A percentile compares a stretch with the other conserved stretches of the same genome.
These are phyloP conservation scores for Trichoderma simmonsii DNA, from an alignment of 2,329 filamentous ascomycete genomes.

Conservation along the genomic window DNA sequence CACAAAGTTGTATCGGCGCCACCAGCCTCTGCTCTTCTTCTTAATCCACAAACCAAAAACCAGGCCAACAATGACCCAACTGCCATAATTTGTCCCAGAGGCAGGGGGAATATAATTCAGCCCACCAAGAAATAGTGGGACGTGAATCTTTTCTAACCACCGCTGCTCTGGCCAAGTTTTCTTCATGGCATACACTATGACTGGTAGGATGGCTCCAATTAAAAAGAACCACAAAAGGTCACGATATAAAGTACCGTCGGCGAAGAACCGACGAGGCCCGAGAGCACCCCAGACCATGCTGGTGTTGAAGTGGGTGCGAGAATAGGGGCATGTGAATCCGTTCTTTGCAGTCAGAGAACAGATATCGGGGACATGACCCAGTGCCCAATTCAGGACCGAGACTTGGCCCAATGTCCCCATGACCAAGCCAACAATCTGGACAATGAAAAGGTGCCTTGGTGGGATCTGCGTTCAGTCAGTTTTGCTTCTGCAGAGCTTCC, in stretches of 20 bases:
- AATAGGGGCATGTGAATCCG: slow-evolving; percentile 43
- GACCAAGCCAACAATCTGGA: slow-evolving; percentile 42
- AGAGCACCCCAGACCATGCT: slow-evolving; percentile 57
- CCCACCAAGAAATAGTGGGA: slow-evolving; percentile 31
- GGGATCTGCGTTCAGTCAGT: slow-evolving; percentile 34
- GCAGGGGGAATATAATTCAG: slow-evolving; percentile 35
- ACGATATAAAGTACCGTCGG: slow-evolving; percentile 47
- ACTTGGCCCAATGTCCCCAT: slow-evolving; percentile 45
- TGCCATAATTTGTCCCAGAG: slow-evolving; percentile 33
- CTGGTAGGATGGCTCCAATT: slow-evolving; percentile 46
- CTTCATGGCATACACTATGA: slow-evolving; percentile 42
- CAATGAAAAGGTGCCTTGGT: slow-evolving; percentile 42
- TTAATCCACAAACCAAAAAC: slow-evolving; percentile 29
- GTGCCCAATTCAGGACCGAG: slow-evolving; percentile 35
- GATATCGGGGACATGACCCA: slow-evolving; percentile 47
- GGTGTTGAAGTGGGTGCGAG: slow-evolving; percentile 46
- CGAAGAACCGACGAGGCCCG: slow-evolving; percentile 54
- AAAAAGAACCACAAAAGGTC: slow-evolving; percentile 53
- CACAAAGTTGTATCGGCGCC: slow-evolving; percentile 33
- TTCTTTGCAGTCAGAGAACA: slow-evolving; percentile 44
- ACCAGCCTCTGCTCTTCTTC: slow-evolving; percentile 28
- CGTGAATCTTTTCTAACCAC: slow-evolving; percentile 31
- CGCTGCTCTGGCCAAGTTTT: slow-evolving; percentile 25
- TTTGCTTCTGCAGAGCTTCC: background rate
- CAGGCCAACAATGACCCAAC: slow-evolving; percentile 31